Evolutionary conservation across 106 monocot species (phyloP).

Genomic region (Narthecium ossifragum): DNA sequence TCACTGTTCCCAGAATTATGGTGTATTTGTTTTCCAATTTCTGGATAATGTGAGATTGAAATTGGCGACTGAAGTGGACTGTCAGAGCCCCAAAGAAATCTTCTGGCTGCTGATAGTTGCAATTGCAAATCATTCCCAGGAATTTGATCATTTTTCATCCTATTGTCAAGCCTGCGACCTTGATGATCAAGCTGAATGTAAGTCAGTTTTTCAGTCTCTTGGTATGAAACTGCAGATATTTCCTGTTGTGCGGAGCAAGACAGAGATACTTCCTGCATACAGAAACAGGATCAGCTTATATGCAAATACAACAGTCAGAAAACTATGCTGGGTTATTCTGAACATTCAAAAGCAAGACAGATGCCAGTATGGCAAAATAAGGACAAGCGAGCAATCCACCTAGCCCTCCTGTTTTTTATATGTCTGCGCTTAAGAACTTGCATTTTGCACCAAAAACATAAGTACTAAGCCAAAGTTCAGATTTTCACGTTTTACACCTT

Average conservation of each 20-base stretch:
- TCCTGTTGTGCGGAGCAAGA: neutral
- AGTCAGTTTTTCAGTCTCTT: slow-evolving; percentile 7
- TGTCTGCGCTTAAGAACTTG: no score
- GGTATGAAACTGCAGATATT: slow-evolving; percentile 3
- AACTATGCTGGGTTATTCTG: neutral
- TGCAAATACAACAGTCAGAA: neutral
- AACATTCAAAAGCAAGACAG: neutral
- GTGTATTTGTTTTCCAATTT: slow-evolving; percentile 1
- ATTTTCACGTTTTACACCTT: no score
- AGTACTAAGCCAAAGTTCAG: neutral
- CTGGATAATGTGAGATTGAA: slow-evolving; percentile 6
- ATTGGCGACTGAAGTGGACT: slow-evolving; percentile 34
- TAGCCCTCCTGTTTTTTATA: neutral
- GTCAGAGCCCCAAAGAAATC: slow-evolving; percentile 41
- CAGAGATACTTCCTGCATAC: slow-evolving; percentile 5
- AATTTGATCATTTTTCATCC: slow-evolving; percentile 1
- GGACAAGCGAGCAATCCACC: neutral
- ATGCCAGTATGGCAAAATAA: neutral
- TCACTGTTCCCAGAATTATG: neutral
- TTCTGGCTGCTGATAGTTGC: slow-evolving; percentile 37
- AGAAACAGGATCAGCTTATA: neutral
- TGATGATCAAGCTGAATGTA: slow-evolving; percentile 10
- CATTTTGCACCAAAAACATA: neutral
- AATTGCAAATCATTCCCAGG: slow-evolving; percentile 24
- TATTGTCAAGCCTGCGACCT: slow-evolving; percentile 2